phyloP scores from a whole-genome alignment of 2,329 filamentous ascomycete species.

The Alternaria arborescens region DNA sequence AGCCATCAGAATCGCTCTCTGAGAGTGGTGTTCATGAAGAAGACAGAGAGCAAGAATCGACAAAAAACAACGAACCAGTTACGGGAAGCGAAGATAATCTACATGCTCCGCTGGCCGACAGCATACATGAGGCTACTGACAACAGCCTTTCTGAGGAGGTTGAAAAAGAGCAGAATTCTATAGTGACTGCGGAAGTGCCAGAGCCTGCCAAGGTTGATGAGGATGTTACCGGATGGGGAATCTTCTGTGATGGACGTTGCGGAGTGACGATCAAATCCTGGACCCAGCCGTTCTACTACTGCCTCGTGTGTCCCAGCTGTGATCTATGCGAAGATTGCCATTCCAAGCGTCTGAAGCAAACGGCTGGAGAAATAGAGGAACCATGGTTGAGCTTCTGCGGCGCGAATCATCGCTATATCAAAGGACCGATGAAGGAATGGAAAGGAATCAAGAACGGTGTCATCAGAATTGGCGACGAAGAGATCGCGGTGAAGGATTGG shows the following conservation, averaged over 20 bases:
- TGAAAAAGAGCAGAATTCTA: no score
- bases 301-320: neutral
- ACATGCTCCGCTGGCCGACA: no score
- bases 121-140: no score
- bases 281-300: constrained; percentile 5
- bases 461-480: neutral
- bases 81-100: no score
- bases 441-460: constrained; percentile 2
- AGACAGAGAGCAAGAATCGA: no score
- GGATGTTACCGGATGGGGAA: neutral
- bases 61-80: no score
- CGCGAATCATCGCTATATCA: neutral
- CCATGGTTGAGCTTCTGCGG: constrained; percentile 1
- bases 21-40: neutral
- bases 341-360: neutral
- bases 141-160: no score
- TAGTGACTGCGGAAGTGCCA: no score
- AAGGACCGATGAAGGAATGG: neutral
- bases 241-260: neutral
- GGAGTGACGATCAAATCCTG: neutral
- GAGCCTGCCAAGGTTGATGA: neutral
- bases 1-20: neutral
- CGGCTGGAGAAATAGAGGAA: neutral
- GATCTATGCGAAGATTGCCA: constrained; percentile 7
- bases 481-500: constrained; percentile 25